Conservation (phyloP, 2,329 filamentous ascomycete genomes). For the Penicillium sclerotigenum region DNA sequence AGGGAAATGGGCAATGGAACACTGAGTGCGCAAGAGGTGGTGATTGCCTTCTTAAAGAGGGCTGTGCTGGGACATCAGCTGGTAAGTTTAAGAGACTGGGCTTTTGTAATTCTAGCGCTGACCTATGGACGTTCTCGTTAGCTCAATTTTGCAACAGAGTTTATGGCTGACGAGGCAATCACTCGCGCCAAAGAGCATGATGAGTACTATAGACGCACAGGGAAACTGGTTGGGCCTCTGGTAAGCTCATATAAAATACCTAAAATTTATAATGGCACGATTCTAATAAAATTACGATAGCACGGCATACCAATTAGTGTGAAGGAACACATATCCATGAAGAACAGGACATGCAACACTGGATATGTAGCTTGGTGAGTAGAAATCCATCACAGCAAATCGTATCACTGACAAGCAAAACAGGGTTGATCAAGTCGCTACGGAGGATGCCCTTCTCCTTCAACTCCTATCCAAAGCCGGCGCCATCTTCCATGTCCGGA, state of each 20-base stretch:
- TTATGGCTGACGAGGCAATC: slow-evolving; percentile 37
- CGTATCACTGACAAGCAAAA: background rate
- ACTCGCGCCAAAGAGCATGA: slow-evolving; percentile 34
- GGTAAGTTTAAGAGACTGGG: slow-evolving; percentile 13
- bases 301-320: slow-evolving; percentile 57
- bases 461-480: slow-evolving; percentile 37
- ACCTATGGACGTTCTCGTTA: slow-evolving; percentile 5
- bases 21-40: slow-evolving; percentile 33
- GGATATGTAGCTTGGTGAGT: slow-evolving; percentile 37
- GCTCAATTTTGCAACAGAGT: slow-evolving; percentile 40
- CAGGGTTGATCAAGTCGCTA: slow-evolving; percentile 37
- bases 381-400: background rate
- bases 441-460: slow-evolving; percentile 35
- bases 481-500: slow-evolving; percentile 45
- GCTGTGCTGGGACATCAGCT: slow-evolving; percentile 35
- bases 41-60: slow-evolving; percentile 34
- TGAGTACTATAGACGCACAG: slow-evolving; percentile 31
- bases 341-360: slow-evolving; percentile 42
- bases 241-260: slow-evolving; percentile 15
- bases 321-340: slow-evolving; percentile 62
- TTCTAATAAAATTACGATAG: slow-evolving; percentile 2
- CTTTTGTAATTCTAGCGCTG: background rate
- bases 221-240: slow-evolving; percentile 49
- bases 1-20: slow-evolving; percentile 26
- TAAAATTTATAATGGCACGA: background rate